A percentile compares a stretch with the other conserved stretches of the same genome.
These are phyloP conservation scores for Prunus mongolica DNA, from an alignment of 306 rosid species.

Conservation along the genomic window DNA sequence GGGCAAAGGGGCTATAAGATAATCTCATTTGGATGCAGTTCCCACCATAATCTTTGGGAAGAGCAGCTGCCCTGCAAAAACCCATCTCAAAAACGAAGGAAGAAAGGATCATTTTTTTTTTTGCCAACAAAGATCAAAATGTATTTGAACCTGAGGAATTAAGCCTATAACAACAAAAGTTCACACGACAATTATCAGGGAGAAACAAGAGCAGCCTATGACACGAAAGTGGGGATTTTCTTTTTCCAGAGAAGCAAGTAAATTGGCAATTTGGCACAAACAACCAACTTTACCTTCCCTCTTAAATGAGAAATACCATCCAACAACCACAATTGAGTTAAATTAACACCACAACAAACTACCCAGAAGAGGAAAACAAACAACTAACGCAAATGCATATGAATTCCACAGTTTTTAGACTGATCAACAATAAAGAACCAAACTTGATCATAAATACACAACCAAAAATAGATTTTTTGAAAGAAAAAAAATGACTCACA, in stretches of 20 bases:
- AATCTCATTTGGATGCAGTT: slow-evolving; percentile 60
- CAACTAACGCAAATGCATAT: slow-evolving; percentile 1
- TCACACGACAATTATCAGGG: not conserved
- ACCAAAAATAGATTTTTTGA: not conserved
- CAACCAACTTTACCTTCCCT: slow-evolving; percentile 11
- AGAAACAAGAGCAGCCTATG: not conserved
- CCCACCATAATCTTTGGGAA: slow-evolving; percentile 58
- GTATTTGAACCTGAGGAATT: not conserved
- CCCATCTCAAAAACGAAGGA: slow-evolving; percentile 7
- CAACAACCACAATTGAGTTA: slow-evolving; percentile 12
- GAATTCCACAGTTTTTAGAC: slow-evolving; percentile 1
- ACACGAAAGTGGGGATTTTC: not conserved
- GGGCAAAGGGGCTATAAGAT: slow-evolving; percentile 72
- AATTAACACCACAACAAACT: slow-evolving; percentile 10
- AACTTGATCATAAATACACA: not conserved
- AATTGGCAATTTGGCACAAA: not conserved
- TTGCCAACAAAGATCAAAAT: not conserved
- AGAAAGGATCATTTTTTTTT: not conserved
- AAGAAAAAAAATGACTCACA: slow-evolving; percentile 40
- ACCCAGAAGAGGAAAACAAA: slow-evolving; percentile 3
- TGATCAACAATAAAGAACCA: slow-evolving; percentile 5
- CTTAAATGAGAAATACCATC: slow-evolving; percentile 12
- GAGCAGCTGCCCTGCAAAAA: slow-evolving; percentile 57
- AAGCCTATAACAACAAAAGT: not conserved
- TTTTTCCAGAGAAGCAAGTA: not conserved